Percentiles rank a stretch among this genome's conserved stretches.
Evolutionary conservation across 164 flowering plant genomes (phyloP).

Genomic region (Buxus sempervirens): DNA sequence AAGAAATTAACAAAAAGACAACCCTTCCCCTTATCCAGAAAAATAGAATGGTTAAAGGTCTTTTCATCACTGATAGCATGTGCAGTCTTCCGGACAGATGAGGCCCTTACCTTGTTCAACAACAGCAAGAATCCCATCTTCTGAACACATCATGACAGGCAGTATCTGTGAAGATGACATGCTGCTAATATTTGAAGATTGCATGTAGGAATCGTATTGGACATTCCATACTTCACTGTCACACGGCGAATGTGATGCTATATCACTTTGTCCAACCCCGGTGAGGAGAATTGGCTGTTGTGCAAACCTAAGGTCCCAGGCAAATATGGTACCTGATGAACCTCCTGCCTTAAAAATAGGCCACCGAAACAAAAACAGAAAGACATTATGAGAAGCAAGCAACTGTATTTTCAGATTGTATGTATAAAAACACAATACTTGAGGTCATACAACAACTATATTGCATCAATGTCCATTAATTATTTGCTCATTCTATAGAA

Average conservation of each 20-base stretch:
- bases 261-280: constrained; percentile 36
- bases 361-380: neutral
- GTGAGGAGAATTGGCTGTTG: constrained; percentile 71
- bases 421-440: too few species aligned
- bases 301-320: constrained; percentile 86
- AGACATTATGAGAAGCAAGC: too few species aligned
- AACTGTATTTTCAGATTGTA: too few species aligned
- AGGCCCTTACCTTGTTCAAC: constrained; percentile 64
- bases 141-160: constrained; percentile 88
- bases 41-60: too few species aligned
- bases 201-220: constrained; percentile 62
- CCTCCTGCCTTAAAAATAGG: constrained; percentile 74
- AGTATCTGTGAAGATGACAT: constrained; percentile 49
- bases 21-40: too few species aligned
- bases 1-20: too few species aligned
- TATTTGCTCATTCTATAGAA: too few species aligned
- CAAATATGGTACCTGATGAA: constrained; percentile 85
- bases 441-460: too few species aligned
- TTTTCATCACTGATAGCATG: too few species aligned
- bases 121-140: constrained; percentile 86
- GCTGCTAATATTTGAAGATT: constrained; percentile 37
- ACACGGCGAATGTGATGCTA: constrained; percentile 26
- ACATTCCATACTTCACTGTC: constrained; percentile 96
- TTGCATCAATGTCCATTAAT: too few species aligned
- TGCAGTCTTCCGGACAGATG: too few species aligned